phyloP scores from a whole-genome alignment of 2,329 filamentous ascomycete species.

The Epichloe sylvatica region DNA sequence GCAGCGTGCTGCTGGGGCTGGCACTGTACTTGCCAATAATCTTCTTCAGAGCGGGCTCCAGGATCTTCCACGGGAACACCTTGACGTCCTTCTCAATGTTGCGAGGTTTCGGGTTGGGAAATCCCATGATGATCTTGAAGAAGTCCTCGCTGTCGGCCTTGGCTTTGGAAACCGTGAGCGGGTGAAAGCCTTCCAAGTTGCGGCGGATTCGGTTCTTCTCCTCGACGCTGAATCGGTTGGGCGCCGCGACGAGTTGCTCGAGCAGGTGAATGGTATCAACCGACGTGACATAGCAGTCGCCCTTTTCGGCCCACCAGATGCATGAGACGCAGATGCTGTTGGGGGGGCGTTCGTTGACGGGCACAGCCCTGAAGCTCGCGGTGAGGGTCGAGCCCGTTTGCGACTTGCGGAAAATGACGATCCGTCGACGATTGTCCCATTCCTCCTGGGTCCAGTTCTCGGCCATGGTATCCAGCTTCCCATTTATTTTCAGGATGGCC shows the following conservation, averaged over 20 bases:
- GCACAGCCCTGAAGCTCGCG: conserved; percentile 64
- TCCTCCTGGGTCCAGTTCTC: conserved; percentile 75
- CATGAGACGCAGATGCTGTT: conserved; percentile 93
- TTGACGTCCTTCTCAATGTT: conserved; percentile 99
- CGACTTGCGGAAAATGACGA: conserved; percentile 76
- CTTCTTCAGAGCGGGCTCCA: conserved; percentile 81
- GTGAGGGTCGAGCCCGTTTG: conserved; percentile 73
- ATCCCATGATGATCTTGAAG: conserved; percentile 98
- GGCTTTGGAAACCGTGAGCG: conserved; percentile 82
- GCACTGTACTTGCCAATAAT: conserved; percentile 90
- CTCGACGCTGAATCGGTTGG: conserved; percentile 77
- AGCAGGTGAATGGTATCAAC: conserved; percentile 95
- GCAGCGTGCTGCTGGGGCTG: conserved; percentile 27
- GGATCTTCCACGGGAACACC: conserved; percentile 91
- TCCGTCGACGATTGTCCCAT: conserved; percentile 59
- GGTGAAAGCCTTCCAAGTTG: conserved; percentile 88
- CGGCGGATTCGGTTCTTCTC: conserved; percentile 97
- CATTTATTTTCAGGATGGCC: conserved; percentile 70
- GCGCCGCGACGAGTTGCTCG: conserved; percentile 67
- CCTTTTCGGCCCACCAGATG: conserved; percentile 90
- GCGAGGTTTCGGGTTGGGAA: conserved; percentile 83
- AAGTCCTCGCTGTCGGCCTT: conserved; percentile 90
- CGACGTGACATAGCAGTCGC: conserved; percentile 84
- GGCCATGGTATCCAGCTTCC: conserved; percentile 73
- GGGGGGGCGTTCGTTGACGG: conserved; percentile 65